phyloP scores from a whole-genome alignment of 495 filamentous ascomycete genomes.

The Cairneyella variabilis region DNA sequence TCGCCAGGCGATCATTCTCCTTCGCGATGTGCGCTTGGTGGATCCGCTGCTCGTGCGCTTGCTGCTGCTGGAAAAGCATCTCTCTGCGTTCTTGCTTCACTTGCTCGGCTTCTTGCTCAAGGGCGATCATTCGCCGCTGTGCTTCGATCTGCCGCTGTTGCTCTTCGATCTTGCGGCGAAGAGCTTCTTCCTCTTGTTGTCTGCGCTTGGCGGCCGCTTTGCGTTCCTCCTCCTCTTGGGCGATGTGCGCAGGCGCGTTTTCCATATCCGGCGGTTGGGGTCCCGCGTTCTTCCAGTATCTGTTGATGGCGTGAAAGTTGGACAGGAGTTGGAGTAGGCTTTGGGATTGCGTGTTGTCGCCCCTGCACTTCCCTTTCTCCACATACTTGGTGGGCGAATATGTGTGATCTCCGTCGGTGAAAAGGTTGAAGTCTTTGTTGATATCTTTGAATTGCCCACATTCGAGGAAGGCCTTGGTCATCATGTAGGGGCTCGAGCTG shows the following conservation, averaged over 20 bases:
- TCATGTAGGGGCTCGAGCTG: constrained; percentile 12
- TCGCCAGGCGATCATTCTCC: constrained; percentile 12
- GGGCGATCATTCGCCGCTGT: not conserved
- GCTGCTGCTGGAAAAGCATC: constrained; percentile 9
- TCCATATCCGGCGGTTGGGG: constrained; percentile 11
- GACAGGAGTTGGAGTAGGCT: constrained; percentile 14
- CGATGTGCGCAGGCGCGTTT: constrained; percentile 7
- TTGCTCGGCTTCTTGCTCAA: constrained; percentile 16
- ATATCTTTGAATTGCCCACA: constrained; percentile 17
- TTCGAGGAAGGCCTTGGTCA: constrained; percentile 17
- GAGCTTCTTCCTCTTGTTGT: constrained; percentile 3
- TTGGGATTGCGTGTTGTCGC: constrained; percentile 7
- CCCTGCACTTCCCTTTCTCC: constrained; percentile 14
- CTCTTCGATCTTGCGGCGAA: constrained; percentile 9
- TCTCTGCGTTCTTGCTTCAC: constrained; percentile 12
- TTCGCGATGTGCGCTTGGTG: constrained; percentile 14
- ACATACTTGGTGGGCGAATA: constrained; percentile 19
- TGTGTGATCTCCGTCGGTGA: constrained; percentile 14
- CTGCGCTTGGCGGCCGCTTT: constrained; percentile 5
- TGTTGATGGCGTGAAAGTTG: constrained; percentile 6
- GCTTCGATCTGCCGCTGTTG: constrained; percentile 5
- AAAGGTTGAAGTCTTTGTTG: constrained; percentile 21
- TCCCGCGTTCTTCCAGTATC: constrained; percentile 20
- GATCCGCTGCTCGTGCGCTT: constrained; percentile 12
- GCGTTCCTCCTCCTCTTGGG: constrained; percentile 14